phyloP scores from a whole-genome alignment of 768 basidiomycete species.

The Panaeolus papilionaceus region DNA sequence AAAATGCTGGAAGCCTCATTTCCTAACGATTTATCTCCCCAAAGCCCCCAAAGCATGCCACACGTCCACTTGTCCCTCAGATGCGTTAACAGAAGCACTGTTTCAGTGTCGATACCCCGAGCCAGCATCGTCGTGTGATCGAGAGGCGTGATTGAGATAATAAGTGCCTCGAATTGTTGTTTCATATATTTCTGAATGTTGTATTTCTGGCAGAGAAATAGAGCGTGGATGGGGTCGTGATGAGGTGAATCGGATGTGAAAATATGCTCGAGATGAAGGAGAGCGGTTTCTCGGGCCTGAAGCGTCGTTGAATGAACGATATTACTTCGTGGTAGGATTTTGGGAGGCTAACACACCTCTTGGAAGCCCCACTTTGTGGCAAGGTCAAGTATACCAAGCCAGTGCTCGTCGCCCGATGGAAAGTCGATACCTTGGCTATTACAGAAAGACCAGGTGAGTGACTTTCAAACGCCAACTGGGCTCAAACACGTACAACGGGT shows the following conservation, averaged over 20 bases:
- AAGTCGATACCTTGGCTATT: no score
- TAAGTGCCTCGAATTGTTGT: not conserved
- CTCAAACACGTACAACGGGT: conserved; percentile 23
- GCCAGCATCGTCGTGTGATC: not conserved
- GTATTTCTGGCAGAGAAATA: conserved; percentile 1
- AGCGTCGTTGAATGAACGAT: not conserved
- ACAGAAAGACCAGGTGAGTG: no score
- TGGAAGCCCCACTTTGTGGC: not conserved
- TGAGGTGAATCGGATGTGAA: not conserved
- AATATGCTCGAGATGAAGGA: not conserved
- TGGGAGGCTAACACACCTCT: not conserved
- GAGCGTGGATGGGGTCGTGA: not conserved
- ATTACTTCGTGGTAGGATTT: no score
- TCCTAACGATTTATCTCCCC: not conserved
- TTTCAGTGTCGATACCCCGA: not conserved
- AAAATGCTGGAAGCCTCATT: not conserved
- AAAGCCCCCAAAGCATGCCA: not conserved
- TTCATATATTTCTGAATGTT: not conserved
- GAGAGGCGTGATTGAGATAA: not conserved
- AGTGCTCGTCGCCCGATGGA: not conserved
- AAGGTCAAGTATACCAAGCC: not conserved
- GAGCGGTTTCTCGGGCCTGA: not conserved
- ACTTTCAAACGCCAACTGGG: no score
- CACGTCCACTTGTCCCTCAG: not conserved
- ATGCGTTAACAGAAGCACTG: not conserved